A percentile compares a stretch with the other conserved stretches of the same genome.
These are phyloP conservation scores for Didymella exigua DNA, from an alignment of 2,329 filamentous ascomycete genomes.

Conservation along the genomic window DNA sequence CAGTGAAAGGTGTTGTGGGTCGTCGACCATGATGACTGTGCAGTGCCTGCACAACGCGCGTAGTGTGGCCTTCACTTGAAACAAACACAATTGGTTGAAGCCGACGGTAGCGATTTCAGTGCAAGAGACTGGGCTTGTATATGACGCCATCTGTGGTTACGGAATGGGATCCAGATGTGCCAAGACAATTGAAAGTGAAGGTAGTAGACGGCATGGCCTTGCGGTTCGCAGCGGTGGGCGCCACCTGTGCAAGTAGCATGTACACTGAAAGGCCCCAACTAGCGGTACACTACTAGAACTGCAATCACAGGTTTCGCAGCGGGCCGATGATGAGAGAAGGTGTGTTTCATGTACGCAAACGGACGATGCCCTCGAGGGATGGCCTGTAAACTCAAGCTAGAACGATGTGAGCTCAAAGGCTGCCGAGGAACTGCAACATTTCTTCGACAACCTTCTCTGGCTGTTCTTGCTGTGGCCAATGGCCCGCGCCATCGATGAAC, in stretches of 20 bases:
- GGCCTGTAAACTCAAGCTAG: background rate
- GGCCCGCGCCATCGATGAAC: slow-evolving; percentile 66
- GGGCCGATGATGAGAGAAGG: background rate
- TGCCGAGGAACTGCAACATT: slow-evolving; percentile 52
- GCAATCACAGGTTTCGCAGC: background rate
- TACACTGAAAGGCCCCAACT: background rate
- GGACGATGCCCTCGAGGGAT: background rate
- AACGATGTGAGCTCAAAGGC: slow-evolving; percentile 13
- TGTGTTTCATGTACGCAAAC: slow-evolving; percentile 9
- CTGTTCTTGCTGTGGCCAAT: slow-evolving; percentile 73
- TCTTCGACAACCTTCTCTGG: slow-evolving; percentile 59
- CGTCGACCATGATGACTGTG: background rate
- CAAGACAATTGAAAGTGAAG: background rate
- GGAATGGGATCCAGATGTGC: background rate
- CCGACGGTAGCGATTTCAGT: background rate
- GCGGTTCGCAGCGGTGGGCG: background rate
- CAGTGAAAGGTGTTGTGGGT: background rate
- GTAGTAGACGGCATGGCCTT: background rate
- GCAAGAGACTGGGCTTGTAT: background rate
- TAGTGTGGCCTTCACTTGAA: background rate
- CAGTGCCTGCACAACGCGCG: background rate
- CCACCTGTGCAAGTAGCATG: background rate
- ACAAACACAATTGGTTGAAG: background rate
- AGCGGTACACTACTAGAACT: background rate
- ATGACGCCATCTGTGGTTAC: background rate